Evolutionary conservation across 179 eudicot species (phyloP).

Genomic region (Drosera spatulata): DNA sequence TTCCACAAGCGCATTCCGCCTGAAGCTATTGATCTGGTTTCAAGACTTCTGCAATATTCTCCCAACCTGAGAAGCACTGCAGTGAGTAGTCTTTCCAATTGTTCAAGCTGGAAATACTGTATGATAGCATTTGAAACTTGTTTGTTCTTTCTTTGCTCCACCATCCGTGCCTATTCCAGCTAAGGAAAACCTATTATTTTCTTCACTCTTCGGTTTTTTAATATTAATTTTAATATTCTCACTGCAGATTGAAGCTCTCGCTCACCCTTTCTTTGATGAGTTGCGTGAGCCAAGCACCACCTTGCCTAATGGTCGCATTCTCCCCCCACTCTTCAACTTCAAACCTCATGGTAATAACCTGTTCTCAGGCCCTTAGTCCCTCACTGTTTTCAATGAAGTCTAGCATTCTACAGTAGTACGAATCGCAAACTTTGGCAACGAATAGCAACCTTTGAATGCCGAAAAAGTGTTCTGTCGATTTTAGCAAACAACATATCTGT

Average conservation of each 20-base stretch:
- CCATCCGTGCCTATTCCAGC: no score
- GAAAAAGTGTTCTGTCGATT: no score
- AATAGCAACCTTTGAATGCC: no score
- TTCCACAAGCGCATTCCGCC: constrained; percentile 93
- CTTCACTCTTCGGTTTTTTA: no score
- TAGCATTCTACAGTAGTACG: no score
- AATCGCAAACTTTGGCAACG: no score
- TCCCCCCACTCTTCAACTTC: constrained; percentile 70
- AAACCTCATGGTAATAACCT: constrained; percentile 47
- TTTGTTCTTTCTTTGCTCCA: not conserved
- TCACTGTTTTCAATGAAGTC: no score
- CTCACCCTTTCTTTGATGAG: constrained; percentile 68
- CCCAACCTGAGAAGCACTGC: constrained; percentile 81
- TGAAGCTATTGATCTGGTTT: constrained; percentile 92
- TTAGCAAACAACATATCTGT: no score
- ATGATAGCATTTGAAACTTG: not conserved
- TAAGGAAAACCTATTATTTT: no score
- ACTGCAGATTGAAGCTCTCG: constrained; percentile 54
- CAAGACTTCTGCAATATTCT: constrained; percentile 83
- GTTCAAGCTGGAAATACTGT: not conserved
- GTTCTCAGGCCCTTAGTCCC: no score
- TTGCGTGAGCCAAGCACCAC: constrained; percentile 63
- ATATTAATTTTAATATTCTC: not conserved
- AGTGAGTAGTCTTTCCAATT: constrained; percentile 27
- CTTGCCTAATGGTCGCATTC: constrained; percentile 62